phyloP scores from a whole-genome alignment of 345 rosid species.

The Eucalyptus erythrocorys region DNA sequence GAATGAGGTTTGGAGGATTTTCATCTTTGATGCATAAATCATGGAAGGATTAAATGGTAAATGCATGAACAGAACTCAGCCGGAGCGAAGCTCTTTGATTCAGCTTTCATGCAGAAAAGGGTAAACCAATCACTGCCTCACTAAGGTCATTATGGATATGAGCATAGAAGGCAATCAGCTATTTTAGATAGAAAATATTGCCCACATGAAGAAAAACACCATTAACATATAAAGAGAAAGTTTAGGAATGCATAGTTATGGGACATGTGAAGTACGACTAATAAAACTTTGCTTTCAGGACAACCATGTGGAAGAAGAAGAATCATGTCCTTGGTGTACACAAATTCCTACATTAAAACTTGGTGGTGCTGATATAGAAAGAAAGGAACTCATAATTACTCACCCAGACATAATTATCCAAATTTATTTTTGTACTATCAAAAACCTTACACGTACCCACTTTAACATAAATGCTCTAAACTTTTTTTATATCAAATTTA shows the following conservation, averaged over 20 bases:
- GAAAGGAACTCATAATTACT: not conserved
- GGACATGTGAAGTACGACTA: not conserved
- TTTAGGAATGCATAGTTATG: not conserved
- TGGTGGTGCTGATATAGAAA: not conserved
- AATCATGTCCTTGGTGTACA: not conserved
- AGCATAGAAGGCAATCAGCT: not conserved
- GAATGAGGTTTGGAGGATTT: not conserved
- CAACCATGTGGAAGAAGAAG: not conserved
- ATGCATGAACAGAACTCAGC: not conserved
- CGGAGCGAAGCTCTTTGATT: not conserved
- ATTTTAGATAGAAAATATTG: not conserved
- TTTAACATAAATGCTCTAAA: no score
- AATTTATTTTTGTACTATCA: rapidly evolving
- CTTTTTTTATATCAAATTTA: not conserved
- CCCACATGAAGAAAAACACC: no score
- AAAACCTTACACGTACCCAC: not conserved
- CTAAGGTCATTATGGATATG: not conserved
- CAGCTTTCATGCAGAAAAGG: not conserved
- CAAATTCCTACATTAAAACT: not conserved
- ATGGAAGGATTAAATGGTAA: not conserved
- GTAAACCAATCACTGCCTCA: not conserved
- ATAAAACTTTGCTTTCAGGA: not conserved
- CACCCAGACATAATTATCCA: rapidly evolving
- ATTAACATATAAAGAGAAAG: not conserved
- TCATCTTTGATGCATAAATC: not conserved